Base-by-base conservation (phyloP, 2,329 filamentous ascomycete species). In the Epichloe baconii region DNA sequence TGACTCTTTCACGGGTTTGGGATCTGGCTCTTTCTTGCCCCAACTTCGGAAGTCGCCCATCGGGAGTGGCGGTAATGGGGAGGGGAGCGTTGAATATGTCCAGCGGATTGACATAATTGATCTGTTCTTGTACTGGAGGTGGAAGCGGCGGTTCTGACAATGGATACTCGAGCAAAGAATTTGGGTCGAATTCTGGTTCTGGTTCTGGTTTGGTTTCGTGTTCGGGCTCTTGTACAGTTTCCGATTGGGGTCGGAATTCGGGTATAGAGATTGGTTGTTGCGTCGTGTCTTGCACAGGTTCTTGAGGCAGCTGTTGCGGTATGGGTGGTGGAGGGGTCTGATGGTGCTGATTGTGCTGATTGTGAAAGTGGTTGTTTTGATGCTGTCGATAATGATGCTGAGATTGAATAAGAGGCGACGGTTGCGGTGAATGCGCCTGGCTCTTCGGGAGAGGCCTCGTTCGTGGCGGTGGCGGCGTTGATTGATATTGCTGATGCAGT, bases 51-150 rank as follows among this genome's bases (percentile, higher is more conserved):
- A 49, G 17, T 57, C 58, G 2, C 59, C 56, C 55, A 61, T 59
- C 10, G 56, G 48, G 7, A 60, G 47, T n/a, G 62, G 58, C 8
- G 58, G 59, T 19, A 59, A 55, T 2, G 61, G 57, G 57, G 23
- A 23, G 2, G 61, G 57, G 65, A 11, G 62, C 55, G 41, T 61
- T 61, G 44, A 69, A 65, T 17, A 70, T 67, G 44, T 69, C 65
- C 51, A 68, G 65, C 41, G 68, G 56, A 42, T 68, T 70, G 37
- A 70, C 68, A 56, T 65, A 69, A 44, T 66, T 60, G 48, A 63
- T 46, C 15, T 54, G 51, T 36, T 59, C 52, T 17, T 48, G 51
- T 34, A 49, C 36, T 10, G 52, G 47, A 46, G 51, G 47, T 14
- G 44, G 45, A 7, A 51, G 48, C 8, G 51, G 49, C 12, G 40